Conservation (phyloP, 2,329 filamentous ascomycete genomes). For the Botrytis squamosa region DNA sequence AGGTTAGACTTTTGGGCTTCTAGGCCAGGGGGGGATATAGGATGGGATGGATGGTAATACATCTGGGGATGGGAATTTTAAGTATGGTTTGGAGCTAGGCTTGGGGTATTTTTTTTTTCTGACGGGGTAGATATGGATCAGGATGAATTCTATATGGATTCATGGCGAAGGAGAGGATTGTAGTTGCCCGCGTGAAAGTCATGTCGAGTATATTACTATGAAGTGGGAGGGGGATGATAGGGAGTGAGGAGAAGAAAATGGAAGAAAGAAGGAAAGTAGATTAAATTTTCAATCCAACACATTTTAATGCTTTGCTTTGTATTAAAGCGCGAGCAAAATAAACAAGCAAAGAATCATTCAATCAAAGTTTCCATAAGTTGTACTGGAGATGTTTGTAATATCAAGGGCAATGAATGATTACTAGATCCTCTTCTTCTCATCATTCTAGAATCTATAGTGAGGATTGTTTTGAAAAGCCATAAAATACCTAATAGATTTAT, state of each 20-base stretch:
- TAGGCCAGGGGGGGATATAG: not conserved
- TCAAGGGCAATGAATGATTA: not conserved
- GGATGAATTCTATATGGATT: not conserved
- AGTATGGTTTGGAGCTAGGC: slow-evolving; percentile 12
- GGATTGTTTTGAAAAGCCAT: not conserved
- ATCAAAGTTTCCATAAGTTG: not conserved
- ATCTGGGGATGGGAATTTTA: not conserved
- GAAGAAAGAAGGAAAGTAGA: not conserved
- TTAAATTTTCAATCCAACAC: not conserved
- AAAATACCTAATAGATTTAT: not conserved
- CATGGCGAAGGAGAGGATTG: too few species aligned
- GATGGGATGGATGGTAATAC: not conserved
- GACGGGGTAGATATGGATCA: not conserved
- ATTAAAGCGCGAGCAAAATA: not conserved
- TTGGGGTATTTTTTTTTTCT: not conserved
- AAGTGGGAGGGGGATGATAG: too few species aligned
- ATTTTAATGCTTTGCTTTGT: slow-evolving; percentile 8
- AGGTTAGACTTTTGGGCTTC: slow-evolving; percentile 6
- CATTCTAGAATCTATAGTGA: not conserved
- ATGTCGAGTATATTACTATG: not conserved
- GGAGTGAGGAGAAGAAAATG: too few species aligned
- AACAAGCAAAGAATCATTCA: not conserved
- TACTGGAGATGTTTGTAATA: not conserved
- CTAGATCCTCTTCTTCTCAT: not conserved
- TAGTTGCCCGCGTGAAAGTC: not conserved